Base-by-base conservation (phyloP, 352 stramenopile species). In the Pythium pyrilobum region DNA sequence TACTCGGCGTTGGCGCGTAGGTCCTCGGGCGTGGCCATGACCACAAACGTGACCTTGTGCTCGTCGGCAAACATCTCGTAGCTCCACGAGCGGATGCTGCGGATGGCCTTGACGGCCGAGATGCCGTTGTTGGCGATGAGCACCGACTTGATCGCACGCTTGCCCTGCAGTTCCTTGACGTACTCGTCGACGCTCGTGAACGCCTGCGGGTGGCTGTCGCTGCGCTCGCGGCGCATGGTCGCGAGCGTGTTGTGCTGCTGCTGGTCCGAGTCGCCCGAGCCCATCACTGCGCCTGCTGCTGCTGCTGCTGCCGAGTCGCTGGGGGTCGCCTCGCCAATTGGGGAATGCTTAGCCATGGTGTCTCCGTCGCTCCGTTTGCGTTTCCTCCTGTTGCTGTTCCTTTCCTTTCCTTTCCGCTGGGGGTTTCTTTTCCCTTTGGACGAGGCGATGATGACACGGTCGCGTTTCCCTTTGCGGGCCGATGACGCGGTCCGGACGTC, bases 101-200 rank as follows among this genome's bases (percentile, higher is more conserved):
- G 90, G 81, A 99, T 99, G 18, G 87, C 91, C 74, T 99, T 99
- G 45, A 99, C 96, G 12, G 97, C 97, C 38, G 92, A 98, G 56
- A 99, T 99, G 50, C 98, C 98, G 80, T 99, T 99, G 81, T 99
- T 99, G 32, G 98, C 97, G 72, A 99, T 99, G 15, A 99, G 77
- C 36, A 99, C 85, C 64, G 96, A 97, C 62, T 84, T 87, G 71
- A 99, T 98, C 25, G 96, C 72, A 43, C 88, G 87, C 50, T 69
- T 70, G 54, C 96, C 96, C 39, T 95, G 81, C 43, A 96, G 77
- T 50, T 94, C 77, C 53, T 76, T 67, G 38, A 98, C 90, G 63
- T 98, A 99, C 39, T 96, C 77, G 15, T 92, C 73, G 25, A 98
- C 91, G 67, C 75, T 95, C 27, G 70, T 40, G 56, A 98, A 98